Base-by-base conservation (phyloP, 495 filamentous ascomycete genomes). In the Cetradonia linearis region DNA sequence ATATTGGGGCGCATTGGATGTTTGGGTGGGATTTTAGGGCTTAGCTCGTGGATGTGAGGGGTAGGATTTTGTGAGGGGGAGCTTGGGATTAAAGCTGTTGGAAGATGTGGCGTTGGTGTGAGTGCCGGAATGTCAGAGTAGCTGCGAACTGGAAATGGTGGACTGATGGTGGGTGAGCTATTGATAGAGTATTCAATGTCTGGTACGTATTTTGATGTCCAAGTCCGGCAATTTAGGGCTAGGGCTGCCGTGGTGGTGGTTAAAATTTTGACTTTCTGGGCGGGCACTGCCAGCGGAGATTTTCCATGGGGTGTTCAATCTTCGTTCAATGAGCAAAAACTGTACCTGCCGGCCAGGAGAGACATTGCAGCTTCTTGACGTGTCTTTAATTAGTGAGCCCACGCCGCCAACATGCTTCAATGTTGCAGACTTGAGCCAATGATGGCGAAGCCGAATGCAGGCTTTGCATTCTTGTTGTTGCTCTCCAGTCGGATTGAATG, bases 1-100 rank as follows among this genome's bases (percentile, higher is more conserved):
- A n/a, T 62, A 13, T 55, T 16, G 49, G 65, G 58, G 23, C 49
- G 62, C 62, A 62, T 62, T 48, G 48, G 56, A 13, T 56, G 74
- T 64, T 59, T 38, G 48, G 38, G 48, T 3, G 18, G 30, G 34
- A 25, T 8, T 11, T 14, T 28, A 2, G 30, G 14, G 18, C 3
- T 10, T 33, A 3, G 28, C 18, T 9, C 4, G 18, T 23, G 18
- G n/a, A 18, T 8, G 30, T 11, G n/a, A 31, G 50, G 3, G 25
- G 20, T 0, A 10, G 25, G 20, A 11, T 10, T 46, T 25, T 25
- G 9, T 0, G 5, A 20, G n/a, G 1, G 42, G 3, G 20, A 23
- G 20, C 20, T 25, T 46, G 42, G 13, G 20, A 25, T 46, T 4
- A 0, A 25, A 3, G 20, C 13, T 4, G 0, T 46, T 13, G 42